Conservation (phyloP, 192 early-diverging fungal species). For the Obelidium mucronatum region DNA sequence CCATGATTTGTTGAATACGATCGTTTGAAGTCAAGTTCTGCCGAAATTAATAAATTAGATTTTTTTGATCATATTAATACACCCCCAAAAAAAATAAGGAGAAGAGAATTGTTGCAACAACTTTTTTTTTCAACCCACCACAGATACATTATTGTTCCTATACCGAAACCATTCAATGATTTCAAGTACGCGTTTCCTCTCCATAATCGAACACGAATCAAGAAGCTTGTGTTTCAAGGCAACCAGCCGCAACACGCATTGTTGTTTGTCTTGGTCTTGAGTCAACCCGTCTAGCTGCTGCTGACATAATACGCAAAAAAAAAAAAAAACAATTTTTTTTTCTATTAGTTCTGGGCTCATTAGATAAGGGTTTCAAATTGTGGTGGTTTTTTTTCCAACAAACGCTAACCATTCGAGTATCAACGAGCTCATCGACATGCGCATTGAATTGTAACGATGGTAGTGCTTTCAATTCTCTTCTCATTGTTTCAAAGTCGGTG, state of each 20-base stretch:
- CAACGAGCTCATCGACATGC: background rate
- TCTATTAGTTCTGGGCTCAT: too few relatives aligned
- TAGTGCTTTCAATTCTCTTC: background rate
- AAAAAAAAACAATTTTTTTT: too few relatives aligned
- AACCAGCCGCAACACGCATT: background rate
- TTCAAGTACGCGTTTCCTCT: conserved; percentile 7
- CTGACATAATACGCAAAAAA: background rate
- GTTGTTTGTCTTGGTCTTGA: background rate
- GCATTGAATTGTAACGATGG: background rate
- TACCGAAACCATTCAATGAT: background rate
- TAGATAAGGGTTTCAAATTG: too few relatives aligned
- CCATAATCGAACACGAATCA: conserved; percentile 1
- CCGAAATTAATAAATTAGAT: too few relatives aligned
- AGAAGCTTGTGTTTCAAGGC: conserved; percentile 4
- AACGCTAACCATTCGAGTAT: background rate
- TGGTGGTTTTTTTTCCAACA: too few relatives aligned
- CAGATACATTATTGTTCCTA: too few relatives aligned
- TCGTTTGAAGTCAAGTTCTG: too few relatives aligned
- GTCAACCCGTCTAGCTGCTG: background rate
- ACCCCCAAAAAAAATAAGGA: too few relatives aligned
- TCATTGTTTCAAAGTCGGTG: background rate
- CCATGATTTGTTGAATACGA: too few relatives aligned
- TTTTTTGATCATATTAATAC: too few relatives aligned
- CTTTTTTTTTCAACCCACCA: too few relatives aligned
- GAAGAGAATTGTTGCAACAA: too few relatives aligned